Conservation (phyloP, 805 yeast genomes). For the Ogataea zsoltii region DNA sequence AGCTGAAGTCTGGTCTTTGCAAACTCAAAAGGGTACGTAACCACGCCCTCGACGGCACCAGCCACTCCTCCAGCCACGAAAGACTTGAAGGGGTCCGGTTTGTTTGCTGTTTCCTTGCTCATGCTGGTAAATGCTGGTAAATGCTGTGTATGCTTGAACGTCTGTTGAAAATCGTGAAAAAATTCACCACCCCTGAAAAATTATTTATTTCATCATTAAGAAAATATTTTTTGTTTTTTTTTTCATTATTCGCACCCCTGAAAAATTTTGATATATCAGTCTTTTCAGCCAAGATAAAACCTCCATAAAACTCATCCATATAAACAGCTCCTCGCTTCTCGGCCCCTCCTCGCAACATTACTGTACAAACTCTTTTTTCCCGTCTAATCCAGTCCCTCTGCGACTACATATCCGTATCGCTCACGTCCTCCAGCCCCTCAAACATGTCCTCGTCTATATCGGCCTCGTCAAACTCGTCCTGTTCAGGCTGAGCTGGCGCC, state of each 20-base stretch:
- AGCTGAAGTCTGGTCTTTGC: slow-evolving; percentile 93
- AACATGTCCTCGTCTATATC: slow-evolving; percentile 33
- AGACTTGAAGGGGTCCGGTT: slow-evolving; percentile 74
- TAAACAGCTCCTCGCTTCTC: too few relatives aligned
- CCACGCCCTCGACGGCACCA: slow-evolving; percentile 91
- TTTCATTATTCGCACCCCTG: slow-evolving; percentile 1
- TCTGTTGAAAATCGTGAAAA: too few relatives aligned
- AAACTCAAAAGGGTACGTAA: slow-evolving; percentile 95
- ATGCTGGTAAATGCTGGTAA: too few relatives aligned
- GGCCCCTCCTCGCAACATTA: too few relatives aligned
- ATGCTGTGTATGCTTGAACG: too few relatives aligned
- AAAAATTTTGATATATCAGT: not conserved
- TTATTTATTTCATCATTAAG: too few relatives aligned
- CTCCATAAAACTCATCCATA: too few relatives aligned
- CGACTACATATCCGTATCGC: slow-evolving; percentile 15
- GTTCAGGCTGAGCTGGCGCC: not conserved
- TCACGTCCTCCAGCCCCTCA: slow-evolving; percentile 27
- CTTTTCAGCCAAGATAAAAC: not conserved
- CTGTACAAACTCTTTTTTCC: too few relatives aligned
- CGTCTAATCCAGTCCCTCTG: not conserved
- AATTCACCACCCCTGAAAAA: too few relatives aligned
- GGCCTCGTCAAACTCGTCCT: slow-evolving; percentile 33
- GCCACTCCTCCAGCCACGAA: slow-evolving; percentile 96
- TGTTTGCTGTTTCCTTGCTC: slow-evolving; percentile 12
- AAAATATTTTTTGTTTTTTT: not conserved